Conservation (phyloP, 768 basidiomycete genomes). For the Ephemerocybe angulata region DNA sequence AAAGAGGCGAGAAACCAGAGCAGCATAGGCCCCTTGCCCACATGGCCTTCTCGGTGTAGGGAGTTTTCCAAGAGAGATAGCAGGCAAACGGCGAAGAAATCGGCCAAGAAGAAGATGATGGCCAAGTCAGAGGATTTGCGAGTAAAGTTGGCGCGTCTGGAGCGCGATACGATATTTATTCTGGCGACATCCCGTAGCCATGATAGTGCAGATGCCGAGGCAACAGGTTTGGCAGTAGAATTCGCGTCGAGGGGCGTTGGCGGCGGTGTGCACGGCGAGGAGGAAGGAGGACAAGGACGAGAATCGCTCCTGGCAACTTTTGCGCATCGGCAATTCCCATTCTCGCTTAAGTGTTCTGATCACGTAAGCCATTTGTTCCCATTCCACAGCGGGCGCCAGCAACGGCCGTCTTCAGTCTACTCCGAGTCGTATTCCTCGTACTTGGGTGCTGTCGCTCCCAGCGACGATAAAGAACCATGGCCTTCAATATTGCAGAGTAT, state of each 20-base stretch:
- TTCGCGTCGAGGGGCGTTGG: neutral
- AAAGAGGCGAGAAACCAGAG: neutral
- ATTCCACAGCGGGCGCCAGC: no score
- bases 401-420: no score
- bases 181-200: neutral
- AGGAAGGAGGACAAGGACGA: constrained; percentile 1
- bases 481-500: constrained; percentile 49
- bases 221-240: neutral
- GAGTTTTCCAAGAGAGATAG: constrained; percentile 3
- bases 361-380: no score
- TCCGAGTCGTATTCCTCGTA: neutral
- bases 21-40: neutral
- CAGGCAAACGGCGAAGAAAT: constrained; percentile 1
- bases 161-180: neutral
- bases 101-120: neutral
- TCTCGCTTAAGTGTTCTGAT: neutral
- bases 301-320: neutral
- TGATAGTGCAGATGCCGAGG: neutral
- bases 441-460: neutral
- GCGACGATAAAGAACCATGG: constrained; percentile 14
- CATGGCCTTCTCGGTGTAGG: neutral
- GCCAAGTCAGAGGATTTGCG: constrained; percentile 3
- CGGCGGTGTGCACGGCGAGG: constrained; percentile 1
- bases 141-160: neutral
- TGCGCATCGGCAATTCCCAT: constrained; percentile 5